Conservation (phyloP, 176 grass and related monocot genomes). For the Bothriochloa decipiens region DNA sequence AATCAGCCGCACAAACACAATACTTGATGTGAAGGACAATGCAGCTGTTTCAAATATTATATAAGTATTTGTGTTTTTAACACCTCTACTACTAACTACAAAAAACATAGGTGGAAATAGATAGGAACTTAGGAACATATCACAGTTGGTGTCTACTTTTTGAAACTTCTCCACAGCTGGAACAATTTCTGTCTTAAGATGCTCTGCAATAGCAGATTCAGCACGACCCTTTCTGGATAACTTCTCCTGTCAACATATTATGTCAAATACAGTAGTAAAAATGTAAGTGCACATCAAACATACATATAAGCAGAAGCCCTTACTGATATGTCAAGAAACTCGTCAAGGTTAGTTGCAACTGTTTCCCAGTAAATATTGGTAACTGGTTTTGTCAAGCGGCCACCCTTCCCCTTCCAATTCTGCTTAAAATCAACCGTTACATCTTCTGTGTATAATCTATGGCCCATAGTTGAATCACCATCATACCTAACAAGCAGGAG, state of each 20-base stretch:
- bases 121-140: neutral
- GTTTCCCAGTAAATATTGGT: constrained; percentile 75
- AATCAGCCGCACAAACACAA: constrained; percentile 23
- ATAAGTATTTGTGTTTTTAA: neutral
- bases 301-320: constrained; percentile 20
- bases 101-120: constrained; percentile 20
- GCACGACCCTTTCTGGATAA: constrained; percentile 53
- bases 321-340: constrained; percentile 90
- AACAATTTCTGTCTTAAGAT: constrained; percentile 61
- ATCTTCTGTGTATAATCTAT: constrained; percentile 84
- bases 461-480: constrained; percentile 76
- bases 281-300: constrained; percentile 27
- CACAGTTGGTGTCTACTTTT: constrained; percentile 54
- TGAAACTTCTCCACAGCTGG: constrained; percentile 70
- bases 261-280: constrained; percentile 38
- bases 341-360: constrained; percentile 75
- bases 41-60: constrained; percentile 29
- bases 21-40: constrained; percentile 34
- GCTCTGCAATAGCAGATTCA: constrained; percentile 62
- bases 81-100: neutral
- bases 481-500: constrained; percentile 74
- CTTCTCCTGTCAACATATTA: constrained; percentile 60
- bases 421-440: constrained; percentile 52
- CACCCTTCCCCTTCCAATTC: constrained; percentile 63
- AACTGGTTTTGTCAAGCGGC: constrained; percentile 59